Evolutionary conservation across 2,329 filamentous ascomycete genomes (phyloP), one percentile per base, ranked within the genome.

Genomic region (Curvularia verruculosa): DNA sequence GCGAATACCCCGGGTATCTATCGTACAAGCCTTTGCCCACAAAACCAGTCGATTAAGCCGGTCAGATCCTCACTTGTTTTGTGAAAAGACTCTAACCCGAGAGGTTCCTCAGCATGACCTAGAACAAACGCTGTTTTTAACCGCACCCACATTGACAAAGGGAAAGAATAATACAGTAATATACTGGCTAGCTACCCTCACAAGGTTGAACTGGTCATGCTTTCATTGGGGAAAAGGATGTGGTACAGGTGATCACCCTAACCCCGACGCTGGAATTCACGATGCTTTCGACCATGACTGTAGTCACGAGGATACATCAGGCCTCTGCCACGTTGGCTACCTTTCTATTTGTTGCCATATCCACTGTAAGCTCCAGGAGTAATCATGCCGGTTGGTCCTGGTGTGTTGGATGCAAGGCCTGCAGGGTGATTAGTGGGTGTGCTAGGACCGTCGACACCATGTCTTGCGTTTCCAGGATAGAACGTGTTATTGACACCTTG

Each of bases 381-480:
- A 83, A 92, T 87, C 34, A 89, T 85, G 31, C 73, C 72, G 2
- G 88, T 89, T 74, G 86, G 79, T 36, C 78, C 79, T 8, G 82
- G 82, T n/a, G 81, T 83, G 34, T 57, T 57, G 49, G 72, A 74
- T 50, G 81, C 80, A 44, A 84, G 74, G 36, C 79, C 81, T 45
- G 80, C 80, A 43, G 84, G 80, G 37, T 80, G 81, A 26, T 82
- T 86, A 58, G 85, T 87, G 7, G 85, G 88, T 12, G 90, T 94
- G 71, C 89, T 91, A 1, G 92, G 89, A 13, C 68, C 84, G 74
- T 68, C 82, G 37, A 57, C 54, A 72, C 72, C 74, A 62, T 78
- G 75, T 34, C 72, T 68, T 23, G 64, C 71, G 15, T 74, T 76
- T 55, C 77, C 75, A 18, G 75, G 73, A 52, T 79, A 77, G 58